These are phyloP conservation scores for Trichosporon coremiiforme DNA, from an alignment of 1,284 basidiomycete species.

Conservation along the genomic window DNA sequence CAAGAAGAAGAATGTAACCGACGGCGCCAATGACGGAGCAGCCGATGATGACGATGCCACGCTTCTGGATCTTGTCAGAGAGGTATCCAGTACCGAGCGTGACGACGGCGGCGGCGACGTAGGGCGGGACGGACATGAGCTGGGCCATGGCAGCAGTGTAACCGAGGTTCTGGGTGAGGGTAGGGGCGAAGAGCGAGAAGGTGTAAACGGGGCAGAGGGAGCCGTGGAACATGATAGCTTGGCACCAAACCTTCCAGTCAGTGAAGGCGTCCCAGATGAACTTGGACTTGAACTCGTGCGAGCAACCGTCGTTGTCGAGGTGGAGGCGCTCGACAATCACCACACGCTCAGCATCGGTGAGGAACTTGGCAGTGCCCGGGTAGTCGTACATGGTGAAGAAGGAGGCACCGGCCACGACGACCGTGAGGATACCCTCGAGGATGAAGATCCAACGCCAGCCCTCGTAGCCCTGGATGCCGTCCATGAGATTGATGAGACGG, in stretches of 20 bases:
- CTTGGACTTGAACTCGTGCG: constrained; percentile 41
- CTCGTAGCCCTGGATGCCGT: constrained; percentile 46
- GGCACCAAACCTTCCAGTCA: constrained; percentile 49
- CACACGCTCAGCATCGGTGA: constrained; percentile 66
- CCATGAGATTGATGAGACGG: constrained; percentile 53
- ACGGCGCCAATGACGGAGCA: constrained; percentile 44
- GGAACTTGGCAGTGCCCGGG: constrained; percentile 74
- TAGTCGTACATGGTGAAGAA: constrained; percentile 79
- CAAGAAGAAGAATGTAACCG: constrained; percentile 44
- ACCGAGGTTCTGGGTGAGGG: constrained; percentile 55
- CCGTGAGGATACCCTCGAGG: constrained; percentile 70
- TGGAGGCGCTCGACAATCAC: constrained; percentile 36
- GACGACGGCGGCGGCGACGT: constrained; percentile 42
- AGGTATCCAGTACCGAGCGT: constrained; percentile 46
- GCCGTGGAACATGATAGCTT: constrained; percentile 45
- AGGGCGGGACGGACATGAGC: constrained; percentile 54
- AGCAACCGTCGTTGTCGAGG: constrained; percentile 41
- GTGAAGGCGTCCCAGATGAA: constrained; percentile 37
- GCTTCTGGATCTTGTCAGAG: constrained; percentile 47
- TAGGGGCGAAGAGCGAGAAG: constrained; percentile 62
- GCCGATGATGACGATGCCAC: constrained; percentile 49
- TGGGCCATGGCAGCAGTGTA: constrained; percentile 72
- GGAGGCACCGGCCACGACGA: constrained; percentile 65
- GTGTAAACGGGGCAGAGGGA: constrained; percentile 62
- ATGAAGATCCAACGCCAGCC: constrained; percentile 70